A percentile compares a stretch with the other conserved stretches of the same genome.
phyloP scores from a whole-genome alignment of 441 rosid genomes.

The Biscutella auriculata region DNA sequence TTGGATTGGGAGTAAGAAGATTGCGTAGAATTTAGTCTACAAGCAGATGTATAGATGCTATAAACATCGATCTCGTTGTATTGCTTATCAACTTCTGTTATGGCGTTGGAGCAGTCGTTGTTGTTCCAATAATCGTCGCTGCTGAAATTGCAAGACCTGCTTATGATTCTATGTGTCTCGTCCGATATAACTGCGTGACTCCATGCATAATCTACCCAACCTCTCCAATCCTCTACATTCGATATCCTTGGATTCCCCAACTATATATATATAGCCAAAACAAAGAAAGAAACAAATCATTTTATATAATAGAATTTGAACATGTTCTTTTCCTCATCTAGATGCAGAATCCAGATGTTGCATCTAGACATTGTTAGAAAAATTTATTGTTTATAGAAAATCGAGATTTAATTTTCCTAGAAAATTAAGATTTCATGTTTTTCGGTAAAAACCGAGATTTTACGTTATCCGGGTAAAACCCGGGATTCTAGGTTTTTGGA shows the following conservation, averaged over 20 bases:
- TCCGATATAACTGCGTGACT: conserved; percentile 90
- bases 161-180: conserved; percentile 57
- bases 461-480: no score
- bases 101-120: conserved; percentile 38
- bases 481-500: no score
- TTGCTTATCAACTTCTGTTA: conserved; percentile 54
- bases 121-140: conserved; percentile 57
- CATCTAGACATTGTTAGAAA: no score
- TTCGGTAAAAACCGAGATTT: no score
- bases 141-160: conserved; percentile 47
- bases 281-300: no score
- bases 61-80: conserved; percentile 78
- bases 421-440: no score
- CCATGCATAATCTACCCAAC: conserved; percentile 88
- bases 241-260: conserved; percentile 89
- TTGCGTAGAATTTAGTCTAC: conserved; percentile 37
- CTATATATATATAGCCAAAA: conserved; percentile 16
- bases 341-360: no score
- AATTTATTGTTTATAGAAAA: no score
- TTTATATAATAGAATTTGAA: no score
- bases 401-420: no score
- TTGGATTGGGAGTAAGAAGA: conserved; percentile 23
- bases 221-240: conserved; percentile 78
- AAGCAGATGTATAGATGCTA: conserved; percentile 77
- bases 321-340: no score